Evolutionary conservation across 108 stramenopile species (phyloP).

Genomic region (Pinguiococcus pyrenoidosus): DNA sequence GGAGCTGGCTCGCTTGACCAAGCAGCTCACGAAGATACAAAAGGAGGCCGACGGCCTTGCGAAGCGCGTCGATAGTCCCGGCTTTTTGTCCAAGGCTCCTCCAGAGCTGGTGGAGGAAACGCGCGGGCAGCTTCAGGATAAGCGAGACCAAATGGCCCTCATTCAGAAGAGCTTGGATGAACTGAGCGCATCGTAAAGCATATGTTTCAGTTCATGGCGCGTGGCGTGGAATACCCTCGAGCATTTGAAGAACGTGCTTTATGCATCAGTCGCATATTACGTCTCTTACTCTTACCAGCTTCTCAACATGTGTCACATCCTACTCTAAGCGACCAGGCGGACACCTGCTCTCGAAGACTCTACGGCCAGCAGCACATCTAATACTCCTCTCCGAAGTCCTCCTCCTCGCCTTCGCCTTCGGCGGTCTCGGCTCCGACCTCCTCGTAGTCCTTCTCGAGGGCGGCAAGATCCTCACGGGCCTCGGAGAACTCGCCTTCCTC

Average conservation of each 20-base stretch:
- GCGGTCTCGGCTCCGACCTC: conserved; percentile 73
- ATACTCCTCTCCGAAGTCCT: conserved; percentile 73
- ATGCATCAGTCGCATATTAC: too few species aligned
- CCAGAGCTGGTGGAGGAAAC: conserved; percentile 25
- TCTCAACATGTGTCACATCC: too few species aligned
- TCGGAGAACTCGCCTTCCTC: conserved; percentile 98
- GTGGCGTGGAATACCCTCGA: too few species aligned
- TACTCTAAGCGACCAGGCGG: too few species aligned
- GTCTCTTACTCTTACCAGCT: too few species aligned
- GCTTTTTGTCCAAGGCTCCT: conserved; percentile 26
- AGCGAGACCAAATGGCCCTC: conserved; percentile 23
- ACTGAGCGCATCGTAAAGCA: background rate
- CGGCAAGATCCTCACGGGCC: conserved; percentile 98
- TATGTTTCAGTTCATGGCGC: background rate
- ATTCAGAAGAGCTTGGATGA: conserved; percentile 11
- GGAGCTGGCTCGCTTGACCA: conserved; percentile 27
- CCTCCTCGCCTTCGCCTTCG: conserved; percentile 76
- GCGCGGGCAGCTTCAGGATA: conserved; percentile 12
- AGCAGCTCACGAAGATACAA: conserved; percentile 29
- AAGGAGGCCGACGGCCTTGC: conserved; percentile 29
- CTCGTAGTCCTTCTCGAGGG: conserved; percentile 89
- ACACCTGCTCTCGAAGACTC: too few species aligned
- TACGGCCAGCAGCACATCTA: too few species aligned
- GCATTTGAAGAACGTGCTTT: too few species aligned
- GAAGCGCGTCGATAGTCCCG: conserved; percentile 5